Conservation (phyloP, 208 protist genomes). For the Tetramitus jugosus region DNA sequence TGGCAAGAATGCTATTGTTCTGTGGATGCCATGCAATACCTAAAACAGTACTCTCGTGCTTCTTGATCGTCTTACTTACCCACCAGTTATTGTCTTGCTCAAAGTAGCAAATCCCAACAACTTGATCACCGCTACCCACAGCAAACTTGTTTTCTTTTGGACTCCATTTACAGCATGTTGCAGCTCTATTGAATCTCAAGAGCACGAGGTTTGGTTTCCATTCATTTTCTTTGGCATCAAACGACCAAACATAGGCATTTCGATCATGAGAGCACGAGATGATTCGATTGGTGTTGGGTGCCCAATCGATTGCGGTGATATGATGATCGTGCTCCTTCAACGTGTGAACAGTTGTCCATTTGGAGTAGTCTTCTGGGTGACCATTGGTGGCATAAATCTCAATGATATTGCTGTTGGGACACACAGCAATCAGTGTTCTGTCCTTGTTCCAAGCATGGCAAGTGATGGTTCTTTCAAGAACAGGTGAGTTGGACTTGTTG, state of each 20-base stretch:
- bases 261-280: constrained; percentile 77
- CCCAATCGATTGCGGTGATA: constrained; percentile 76
- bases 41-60: constrained; percentile 58
- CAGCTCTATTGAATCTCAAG: constrained; percentile 61
- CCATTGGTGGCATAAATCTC: constrained; percentile 53
- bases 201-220: constrained; percentile 78
- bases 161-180: constrained; percentile 61
- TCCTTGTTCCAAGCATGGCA: too few species aligned
- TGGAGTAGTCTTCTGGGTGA: constrained; percentile 31
- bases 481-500: too few species aligned
- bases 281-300: constrained; percentile 58
- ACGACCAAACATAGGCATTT: constrained; percentile 85
- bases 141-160: constrained; percentile 75
- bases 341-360: constrained; percentile 36
- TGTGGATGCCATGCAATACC: constrained; percentile 72
- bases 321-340: constrained; percentile 56
- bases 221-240: constrained; percentile 29
- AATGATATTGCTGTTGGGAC: constrained; percentile 60
- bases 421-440: constrained; percentile 70
- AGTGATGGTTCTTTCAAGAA: too few species aligned
- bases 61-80: constrained; percentile 67
- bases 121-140: constrained; percentile 60
- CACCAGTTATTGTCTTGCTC: constrained; percentile 82
- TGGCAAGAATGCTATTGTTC: constrained; percentile 57
- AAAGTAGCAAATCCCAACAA: constrained; percentile 71